A percentile compares a stretch with the other conserved stretches of the same genome.
These are phyloP conservation scores for Ceratocystis cacaofunesta DNA, from an alignment of 2,329 filamentous ascomycete genomes.

Conservation along the genomic window DNA sequence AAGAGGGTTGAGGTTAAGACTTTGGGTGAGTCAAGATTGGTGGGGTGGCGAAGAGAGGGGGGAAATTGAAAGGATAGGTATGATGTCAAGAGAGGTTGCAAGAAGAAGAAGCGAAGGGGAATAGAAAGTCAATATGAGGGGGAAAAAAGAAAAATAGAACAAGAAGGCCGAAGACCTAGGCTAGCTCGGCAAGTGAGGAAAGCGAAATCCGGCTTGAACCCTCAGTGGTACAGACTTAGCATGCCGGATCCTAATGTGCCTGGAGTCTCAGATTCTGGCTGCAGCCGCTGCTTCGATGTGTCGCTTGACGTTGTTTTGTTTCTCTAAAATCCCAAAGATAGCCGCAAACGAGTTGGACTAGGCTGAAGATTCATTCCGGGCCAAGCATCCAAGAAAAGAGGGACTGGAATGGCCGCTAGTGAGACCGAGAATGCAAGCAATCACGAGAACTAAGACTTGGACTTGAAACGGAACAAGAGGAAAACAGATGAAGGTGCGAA, in stretches of 20 bases:
- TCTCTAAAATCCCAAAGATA: not conserved
- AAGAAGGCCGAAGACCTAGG: not conserved
- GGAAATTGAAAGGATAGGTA: not conserved
- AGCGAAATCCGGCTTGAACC: no score
- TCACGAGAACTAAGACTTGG: not conserved
- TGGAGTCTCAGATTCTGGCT: not conserved
- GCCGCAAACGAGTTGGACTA: not conserved
- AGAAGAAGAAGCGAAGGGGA: not conserved
- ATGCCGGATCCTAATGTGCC: not conserved
- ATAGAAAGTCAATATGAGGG: not conserved
- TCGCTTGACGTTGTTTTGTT: not conserved
- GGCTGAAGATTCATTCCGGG: not conserved
- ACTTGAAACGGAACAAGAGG: no score
- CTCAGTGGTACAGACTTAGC: no score
- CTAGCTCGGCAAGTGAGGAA: no score
- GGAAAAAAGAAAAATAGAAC: not conserved
- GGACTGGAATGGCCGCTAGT: not conserved
- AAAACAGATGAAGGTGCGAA: no score
- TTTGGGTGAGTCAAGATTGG: no score
- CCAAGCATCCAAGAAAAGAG: not conserved
- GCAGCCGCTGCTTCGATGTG: not conserved
- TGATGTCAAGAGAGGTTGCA: not conserved
- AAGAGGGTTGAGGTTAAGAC: not conserved
- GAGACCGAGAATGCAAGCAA: not conserved
- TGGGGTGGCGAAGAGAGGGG: not conserved